Evolutionary conservation across 2,329 filamentous ascomycete species (phyloP), one percentile per base, ranked within the genome.

Genomic region (Talaromyces funiculosus): DNA sequence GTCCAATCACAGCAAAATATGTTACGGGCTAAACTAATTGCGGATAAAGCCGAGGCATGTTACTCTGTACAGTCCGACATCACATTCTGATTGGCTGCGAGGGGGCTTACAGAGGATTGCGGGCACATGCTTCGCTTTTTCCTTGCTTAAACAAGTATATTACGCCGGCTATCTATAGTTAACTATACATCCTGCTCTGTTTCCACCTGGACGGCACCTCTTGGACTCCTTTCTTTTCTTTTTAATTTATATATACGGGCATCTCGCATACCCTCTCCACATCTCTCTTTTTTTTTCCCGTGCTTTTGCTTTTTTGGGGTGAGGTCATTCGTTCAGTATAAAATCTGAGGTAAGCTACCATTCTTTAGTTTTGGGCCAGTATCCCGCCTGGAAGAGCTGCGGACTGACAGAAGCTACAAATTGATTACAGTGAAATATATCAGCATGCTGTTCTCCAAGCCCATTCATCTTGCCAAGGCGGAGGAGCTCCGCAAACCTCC

Each of bases 401-500:
- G 29, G 7, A 24, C 43, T 29, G 10, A 47, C 43, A n/a, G n/a
- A n/a, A n/a, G n/a, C 2, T 7, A 24, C 22, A 1, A n/a, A 10
- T 4, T 6, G 14, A 20, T 20, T 42, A 14, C 40, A 43, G 40
- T 7, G 22, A 43, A 12, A 24, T 42, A 16, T 10, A 5, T 8
- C 54, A 53, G 7, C 38, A 78, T 78, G 76, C 71, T 76, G 26
- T 76, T 71, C 60, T 74, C 73, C 7, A 67, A 68, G 59, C 69
- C 72, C 54, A 67, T 70, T 26, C 70, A 77, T 57, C 64, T 76
- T 43, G 68, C 69, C 60, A 73, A 72, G 62, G 75, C 75, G 14
- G 68, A 71, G 45, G 83, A 86, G 71, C 76, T 90, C 61, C 76
- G 81, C 56, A 72, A 78, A 60, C 81, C 84, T 16, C 90, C 91